Evolutionary conservation across 257 asterid species (phyloP), one percentile per base, ranked within the genome.

Genomic region (Coffea canephora): DNA sequence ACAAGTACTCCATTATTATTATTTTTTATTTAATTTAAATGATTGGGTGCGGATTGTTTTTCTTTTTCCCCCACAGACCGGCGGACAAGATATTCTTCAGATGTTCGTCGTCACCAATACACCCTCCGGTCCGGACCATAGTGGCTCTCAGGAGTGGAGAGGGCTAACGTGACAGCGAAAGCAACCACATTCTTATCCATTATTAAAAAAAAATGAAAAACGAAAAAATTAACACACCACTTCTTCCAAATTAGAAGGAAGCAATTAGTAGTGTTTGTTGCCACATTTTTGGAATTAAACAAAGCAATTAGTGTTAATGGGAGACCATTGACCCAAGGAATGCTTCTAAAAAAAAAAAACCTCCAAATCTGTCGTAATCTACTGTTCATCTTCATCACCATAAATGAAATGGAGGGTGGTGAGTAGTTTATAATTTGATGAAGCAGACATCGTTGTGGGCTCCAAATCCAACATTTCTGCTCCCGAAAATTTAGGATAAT

Each of bases 291-390:
- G 1, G 4, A 6, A 69, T 21, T 34, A 18, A 41, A 25, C 39
- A 6, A 61, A 61, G 18, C 52, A 59, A 27, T 27, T 27, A 27
- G 27, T 27, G 23, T 57, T 15, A 21, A 3, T 78, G 70, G 69
- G 49, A 69, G 71, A 78, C 62, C 48, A 69, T 55, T 70, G 81
- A 69, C 76, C 68, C 21, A 5, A 25, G 67, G 55, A 1, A 77
- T 45, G 16, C n/a, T 49, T 25, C 48, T 25, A 64, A 2, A 46
- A 41, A 31, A 45, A 57, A 19, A 19, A 8, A 1, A 14, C 27
- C 9, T 76, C 12, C 1, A 16, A 19, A 65, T 46, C 57, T 27
- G 74, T 76, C 79, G 25, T 45, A 12, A 46, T 71, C 21, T 4
- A 45, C 16, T 76, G 14, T 69, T 65, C 61, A n/a, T 45, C 61